Evolutionary conservation across 192 early-diverging fungal genomes (phyloP).

Genomic region (Backusella parvicylindrica): DNA sequence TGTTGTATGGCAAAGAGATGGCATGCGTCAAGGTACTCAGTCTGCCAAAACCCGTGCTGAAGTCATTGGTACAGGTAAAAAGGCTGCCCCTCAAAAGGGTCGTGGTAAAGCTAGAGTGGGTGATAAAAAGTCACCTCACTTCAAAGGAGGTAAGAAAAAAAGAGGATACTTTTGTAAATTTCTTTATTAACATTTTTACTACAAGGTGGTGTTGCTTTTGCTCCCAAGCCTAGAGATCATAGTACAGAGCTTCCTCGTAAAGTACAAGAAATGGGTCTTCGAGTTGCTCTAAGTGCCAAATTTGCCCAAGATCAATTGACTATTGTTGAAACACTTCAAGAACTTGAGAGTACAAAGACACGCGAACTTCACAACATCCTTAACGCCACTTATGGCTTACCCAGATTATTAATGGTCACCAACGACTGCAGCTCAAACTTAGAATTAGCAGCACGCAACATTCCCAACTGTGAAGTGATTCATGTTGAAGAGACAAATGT

Average conservation of each 20-base stretch:
- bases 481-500: slow-evolving; percentile 64
- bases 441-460: slow-evolving; percentile 58
- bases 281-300: slow-evolving; percentile 84
- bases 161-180: neutral
- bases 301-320: slow-evolving; percentile 86
- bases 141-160: slow-evolving; percentile 68
- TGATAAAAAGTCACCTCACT: slow-evolving; percentile 80
- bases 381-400: slow-evolving; percentile 36
- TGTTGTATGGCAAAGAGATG: slow-evolving; percentile 84
- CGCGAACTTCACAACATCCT: slow-evolving; percentile 44
- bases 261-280: slow-evolving; percentile 81
- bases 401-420: slow-evolving; percentile 41
- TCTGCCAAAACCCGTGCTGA: slow-evolving; percentile 76
- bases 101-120: slow-evolving; percentile 90
- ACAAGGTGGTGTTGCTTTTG: slow-evolving; percentile 75
- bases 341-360: slow-evolving; percentile 53
- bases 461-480: slow-evolving; percentile 57
- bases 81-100: slow-evolving; percentile 89
- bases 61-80: slow-evolving; percentile 80
- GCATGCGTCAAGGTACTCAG: slow-evolving; percentile 79
- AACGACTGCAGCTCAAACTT: slow-evolving; percentile 42
- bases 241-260: slow-evolving; percentile 81
- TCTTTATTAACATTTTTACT: neutral
- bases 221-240: slow-evolving; percentile 86
- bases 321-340: slow-evolving; percentile 68